Conservation (phyloP, 495 filamentous ascomycete genomes). For the Talaromyces nanjingensis region DNA sequence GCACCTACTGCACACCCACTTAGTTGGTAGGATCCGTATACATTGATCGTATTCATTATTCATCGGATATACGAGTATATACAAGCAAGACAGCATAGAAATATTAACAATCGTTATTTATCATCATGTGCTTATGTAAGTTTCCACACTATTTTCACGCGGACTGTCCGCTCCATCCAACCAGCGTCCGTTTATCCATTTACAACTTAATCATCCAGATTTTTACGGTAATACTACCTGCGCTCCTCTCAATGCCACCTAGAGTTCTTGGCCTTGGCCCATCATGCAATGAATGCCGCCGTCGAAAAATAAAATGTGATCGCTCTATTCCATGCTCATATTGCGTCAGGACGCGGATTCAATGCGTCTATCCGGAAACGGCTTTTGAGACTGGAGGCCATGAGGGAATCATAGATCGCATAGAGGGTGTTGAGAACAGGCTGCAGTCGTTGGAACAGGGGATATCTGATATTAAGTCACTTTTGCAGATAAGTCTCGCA, state of each 20-base stretch:
- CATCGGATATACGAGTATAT: background rate
- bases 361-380: conserved; percentile 18
- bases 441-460: background rate
- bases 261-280: conserved; percentile 14
- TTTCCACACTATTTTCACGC: background rate
- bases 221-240: background rate
- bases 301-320: conserved; percentile 51
- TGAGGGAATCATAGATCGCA: background rate
- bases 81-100: background rate
- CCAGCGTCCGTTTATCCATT: background rate
- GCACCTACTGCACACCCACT: background rate
- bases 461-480: background rate
- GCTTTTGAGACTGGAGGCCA: background rate
- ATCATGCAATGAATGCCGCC: conserved; percentile 46
- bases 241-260: background rate
- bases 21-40: background rate
- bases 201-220: background rate
- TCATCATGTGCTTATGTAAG: background rate
- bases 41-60: background rate
- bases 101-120: background rate
- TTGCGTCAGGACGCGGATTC: conserved; percentile 28
- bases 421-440: background rate
- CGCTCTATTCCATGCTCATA: conserved; percentile 39
- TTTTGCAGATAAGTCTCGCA: background rate
- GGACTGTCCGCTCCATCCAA: conserved; percentile 11